phyloP scores from a whole-genome alignment of 2,329 filamentous ascomycete species.

The Fusarium luffae region DNA sequence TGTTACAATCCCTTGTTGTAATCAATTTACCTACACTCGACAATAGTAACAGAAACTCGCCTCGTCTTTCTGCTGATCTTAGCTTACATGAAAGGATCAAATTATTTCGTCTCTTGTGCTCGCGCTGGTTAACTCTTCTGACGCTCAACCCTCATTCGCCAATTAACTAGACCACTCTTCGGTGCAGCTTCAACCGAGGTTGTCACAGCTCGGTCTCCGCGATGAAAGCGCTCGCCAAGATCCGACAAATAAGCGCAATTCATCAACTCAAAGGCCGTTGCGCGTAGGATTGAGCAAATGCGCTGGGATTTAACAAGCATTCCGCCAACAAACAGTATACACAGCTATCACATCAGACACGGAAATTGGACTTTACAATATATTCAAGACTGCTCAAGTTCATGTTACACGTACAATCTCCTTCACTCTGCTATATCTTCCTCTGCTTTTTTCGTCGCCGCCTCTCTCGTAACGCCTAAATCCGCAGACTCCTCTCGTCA shows the following conservation, averaged over 20 bases:
- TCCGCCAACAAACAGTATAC: no score
- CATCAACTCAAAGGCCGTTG: neutral
- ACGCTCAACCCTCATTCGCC: conserved; percentile 8
- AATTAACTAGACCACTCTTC: conserved; percentile 6
- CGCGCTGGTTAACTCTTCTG: neutral
- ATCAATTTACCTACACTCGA: no score
- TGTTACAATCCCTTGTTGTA: no score
- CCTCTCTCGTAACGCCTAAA: conserved; percentile 37
- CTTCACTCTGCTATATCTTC: conserved; percentile 17
- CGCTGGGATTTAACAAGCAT: no score
- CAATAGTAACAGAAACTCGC: no score
- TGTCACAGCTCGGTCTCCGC: conserved; percentile 16
- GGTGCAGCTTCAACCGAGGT: conserved; percentile 26
- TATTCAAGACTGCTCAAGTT: conserved; percentile 44
- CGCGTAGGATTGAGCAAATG: no score
- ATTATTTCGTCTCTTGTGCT: neutral
- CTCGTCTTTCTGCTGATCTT: no score
- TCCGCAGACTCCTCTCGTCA: conserved; percentile 33
- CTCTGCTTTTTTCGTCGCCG: conserved; percentile 25
- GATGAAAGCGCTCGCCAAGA: conserved; percentile 1
- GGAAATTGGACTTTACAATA: conserved; percentile 33
- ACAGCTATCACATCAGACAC: no score
- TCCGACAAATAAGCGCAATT: neutral
- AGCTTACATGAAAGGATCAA: no score
- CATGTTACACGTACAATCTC: conserved; percentile 46